Conservation (phyloP, 2,329 filamentous ascomycete species). For the Xylaria arbuscula region DNA sequence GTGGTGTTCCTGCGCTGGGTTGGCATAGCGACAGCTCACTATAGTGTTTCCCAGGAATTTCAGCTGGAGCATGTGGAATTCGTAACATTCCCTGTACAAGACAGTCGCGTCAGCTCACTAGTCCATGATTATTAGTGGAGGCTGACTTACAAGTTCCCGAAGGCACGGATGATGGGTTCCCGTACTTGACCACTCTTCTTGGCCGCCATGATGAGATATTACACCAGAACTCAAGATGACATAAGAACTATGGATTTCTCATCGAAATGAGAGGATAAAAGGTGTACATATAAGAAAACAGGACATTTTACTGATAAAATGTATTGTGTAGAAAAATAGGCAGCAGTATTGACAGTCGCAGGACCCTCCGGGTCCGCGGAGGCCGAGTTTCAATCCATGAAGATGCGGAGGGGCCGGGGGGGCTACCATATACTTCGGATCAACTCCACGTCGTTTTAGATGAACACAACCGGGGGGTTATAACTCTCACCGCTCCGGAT, state of each 20-base stretch:
- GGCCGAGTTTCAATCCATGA: constrained; percentile 12
- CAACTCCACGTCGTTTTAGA: background rate
- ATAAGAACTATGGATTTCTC: background rate
- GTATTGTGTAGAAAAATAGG: constrained; percentile 8
- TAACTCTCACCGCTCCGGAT: background rate
- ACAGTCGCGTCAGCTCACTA: background rate
- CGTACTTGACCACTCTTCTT: background rate
- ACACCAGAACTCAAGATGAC: background rate
- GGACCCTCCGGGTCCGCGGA: constrained; percentile 25
- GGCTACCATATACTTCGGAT: background rate
- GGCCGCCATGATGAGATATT: constrained; percentile 13
- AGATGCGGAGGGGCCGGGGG: background rate
- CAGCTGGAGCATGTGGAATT: constrained; percentile 42
- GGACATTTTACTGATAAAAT: background rate
- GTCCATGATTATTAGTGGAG: too few relatives aligned
- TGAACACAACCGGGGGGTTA: constrained; percentile 10
- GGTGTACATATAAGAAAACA: background rate
- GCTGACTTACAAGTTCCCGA: constrained; percentile 33
- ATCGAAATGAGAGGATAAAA: background rate
- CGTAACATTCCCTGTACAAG: constrained; percentile 35
- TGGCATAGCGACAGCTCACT: constrained; percentile 40
- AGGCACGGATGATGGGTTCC: constrained; percentile 28
- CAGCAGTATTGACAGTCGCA: constrained; percentile 8
- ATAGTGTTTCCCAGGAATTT: constrained; percentile 40
- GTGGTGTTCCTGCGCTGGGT: constrained; percentile 30